Conservation (phyloP, 441 rosid species). For the Flueggea neowawraea region DNA sequence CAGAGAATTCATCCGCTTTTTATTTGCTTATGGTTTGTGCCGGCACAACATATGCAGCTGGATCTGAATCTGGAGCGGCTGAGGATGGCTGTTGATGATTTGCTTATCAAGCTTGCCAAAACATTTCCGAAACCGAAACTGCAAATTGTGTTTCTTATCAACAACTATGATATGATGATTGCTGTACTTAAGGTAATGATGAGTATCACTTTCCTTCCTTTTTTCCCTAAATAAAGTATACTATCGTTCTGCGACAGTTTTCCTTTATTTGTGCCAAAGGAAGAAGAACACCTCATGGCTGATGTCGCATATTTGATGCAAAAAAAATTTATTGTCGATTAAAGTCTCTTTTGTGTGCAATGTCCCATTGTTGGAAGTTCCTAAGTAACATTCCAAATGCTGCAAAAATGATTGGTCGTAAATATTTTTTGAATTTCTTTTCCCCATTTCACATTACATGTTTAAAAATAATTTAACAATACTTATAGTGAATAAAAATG, state of each 20-base stretch:
- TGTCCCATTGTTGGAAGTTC: too few relatives aligned
- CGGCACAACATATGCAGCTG: conserved; percentile 55
- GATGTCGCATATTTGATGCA: too few relatives aligned
- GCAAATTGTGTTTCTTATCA: conserved; percentile 89
- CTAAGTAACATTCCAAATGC: too few relatives aligned
- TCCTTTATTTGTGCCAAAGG: conserved; percentile 6
- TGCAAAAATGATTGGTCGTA: too few relatives aligned
- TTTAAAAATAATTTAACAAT: too few relatives aligned
- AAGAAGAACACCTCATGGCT: too few relatives aligned
- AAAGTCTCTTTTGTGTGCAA: too few relatives aligned
- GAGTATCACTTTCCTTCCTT: not conserved
- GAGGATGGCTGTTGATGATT: conserved; percentile 93
- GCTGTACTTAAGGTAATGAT: conserved; percentile 73
- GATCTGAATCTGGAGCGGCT: conserved; percentile 94
- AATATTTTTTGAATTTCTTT: too few relatives aligned
- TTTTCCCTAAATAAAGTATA: too few relatives aligned
- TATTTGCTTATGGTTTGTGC: not conserved
- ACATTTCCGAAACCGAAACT: conserved; percentile 70
- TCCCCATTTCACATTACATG: too few relatives aligned
- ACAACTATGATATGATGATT: conserved; percentile 97
- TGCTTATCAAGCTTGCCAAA: conserved; percentile 86
- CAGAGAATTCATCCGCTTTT: not conserved
- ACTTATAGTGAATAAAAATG: too few relatives aligned
- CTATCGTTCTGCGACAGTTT: not conserved
- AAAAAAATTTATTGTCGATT: too few relatives aligned